Evolutionary conservation across 2,329 filamentous ascomycete genomes (phyloP).

Genomic region (Dactylellina parvicollis): DNA sequence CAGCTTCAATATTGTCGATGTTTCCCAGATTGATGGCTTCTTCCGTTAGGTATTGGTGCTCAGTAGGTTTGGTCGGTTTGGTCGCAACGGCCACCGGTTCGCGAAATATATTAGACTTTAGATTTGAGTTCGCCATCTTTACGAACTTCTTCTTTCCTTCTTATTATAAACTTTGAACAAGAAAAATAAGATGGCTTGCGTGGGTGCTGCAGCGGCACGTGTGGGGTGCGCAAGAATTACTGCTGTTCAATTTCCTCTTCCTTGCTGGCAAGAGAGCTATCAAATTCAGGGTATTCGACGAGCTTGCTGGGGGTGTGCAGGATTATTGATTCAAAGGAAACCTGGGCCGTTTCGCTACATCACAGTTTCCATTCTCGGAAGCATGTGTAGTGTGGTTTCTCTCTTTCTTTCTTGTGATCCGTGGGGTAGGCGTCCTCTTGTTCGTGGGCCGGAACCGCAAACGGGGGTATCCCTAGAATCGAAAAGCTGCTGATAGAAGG

Average conservation of each 20-base stretch:
- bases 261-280: neutral
- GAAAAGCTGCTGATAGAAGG: constrained; percentile 20
- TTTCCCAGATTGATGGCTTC: constrained; percentile 5
- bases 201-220: neutral
- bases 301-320: neutral
- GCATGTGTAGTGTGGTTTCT: neutral
- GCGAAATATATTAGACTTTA: constrained; percentile 34
- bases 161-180: constrained; percentile 1
- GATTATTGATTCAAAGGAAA: no score
- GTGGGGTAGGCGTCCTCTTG: neutral
- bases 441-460: constrained; percentile 7
- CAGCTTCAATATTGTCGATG: constrained; percentile 7
- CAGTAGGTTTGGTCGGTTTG: neutral
- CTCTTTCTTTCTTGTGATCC: neutral
- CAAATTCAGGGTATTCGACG: constrained; percentile 6
- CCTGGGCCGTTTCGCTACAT: constrained; percentile 9
- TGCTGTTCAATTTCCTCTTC: constrained; percentile 4
- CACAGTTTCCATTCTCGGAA: constrained; percentile 17
- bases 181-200: neutral
- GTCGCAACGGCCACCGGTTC: neutral
- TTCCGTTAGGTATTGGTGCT: constrained; percentile 1
- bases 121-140: constrained; percentile 29
- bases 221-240: neutral
- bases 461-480: constrained; percentile 35
- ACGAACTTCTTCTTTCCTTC: neutral